Evolutionary conservation across 345 rosid species (phyloP).

Genomic region (Psidium guajava): DNA sequence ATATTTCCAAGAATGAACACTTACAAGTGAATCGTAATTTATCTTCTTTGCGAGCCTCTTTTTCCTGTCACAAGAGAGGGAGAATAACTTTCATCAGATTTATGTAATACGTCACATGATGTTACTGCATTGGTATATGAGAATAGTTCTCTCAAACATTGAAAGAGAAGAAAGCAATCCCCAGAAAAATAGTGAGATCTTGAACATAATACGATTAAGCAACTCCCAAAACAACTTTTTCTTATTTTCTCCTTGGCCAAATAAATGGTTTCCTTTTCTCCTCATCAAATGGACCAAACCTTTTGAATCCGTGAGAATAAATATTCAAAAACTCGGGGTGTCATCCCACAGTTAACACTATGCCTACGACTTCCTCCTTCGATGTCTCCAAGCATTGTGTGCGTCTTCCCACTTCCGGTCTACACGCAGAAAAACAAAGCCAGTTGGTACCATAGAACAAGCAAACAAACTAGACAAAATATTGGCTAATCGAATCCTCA

Average conservation of each 20-base stretch:
- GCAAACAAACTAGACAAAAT: neutral
- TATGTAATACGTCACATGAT: neutral
- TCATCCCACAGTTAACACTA: conserved; percentile 93
- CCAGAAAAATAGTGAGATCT: neutral
- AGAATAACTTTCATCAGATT: neutral
- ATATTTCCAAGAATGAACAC: conserved; percentile 97
- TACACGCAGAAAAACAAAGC: conserved; percentile 14
- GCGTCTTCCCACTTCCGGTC: conserved; percentile 99
- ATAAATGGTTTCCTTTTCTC: neutral
- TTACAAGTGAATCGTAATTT: conserved; percentile 67
- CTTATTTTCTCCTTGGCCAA: neutral
- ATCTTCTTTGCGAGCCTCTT: conserved; percentile 72
- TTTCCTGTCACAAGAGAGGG: conserved; percentile 47
- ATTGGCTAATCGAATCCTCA: neutral
- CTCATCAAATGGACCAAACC: conserved; percentile 20
- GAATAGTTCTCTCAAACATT: neutral
- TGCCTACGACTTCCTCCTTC: conserved; percentile 94
- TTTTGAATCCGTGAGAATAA: conserved; percentile 85
- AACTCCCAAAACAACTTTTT: neutral
- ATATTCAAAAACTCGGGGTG: conserved; percentile 90
- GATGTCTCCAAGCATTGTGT: conserved; percentile 99
- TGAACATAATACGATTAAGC: neutral
- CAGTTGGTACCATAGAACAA: neutral
- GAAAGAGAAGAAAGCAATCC: neutral
- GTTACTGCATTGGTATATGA: neutral